Evolutionary conservation across 208 protist genomes (phyloP).

Genomic region (Leishmania guyanensis): DNA sequence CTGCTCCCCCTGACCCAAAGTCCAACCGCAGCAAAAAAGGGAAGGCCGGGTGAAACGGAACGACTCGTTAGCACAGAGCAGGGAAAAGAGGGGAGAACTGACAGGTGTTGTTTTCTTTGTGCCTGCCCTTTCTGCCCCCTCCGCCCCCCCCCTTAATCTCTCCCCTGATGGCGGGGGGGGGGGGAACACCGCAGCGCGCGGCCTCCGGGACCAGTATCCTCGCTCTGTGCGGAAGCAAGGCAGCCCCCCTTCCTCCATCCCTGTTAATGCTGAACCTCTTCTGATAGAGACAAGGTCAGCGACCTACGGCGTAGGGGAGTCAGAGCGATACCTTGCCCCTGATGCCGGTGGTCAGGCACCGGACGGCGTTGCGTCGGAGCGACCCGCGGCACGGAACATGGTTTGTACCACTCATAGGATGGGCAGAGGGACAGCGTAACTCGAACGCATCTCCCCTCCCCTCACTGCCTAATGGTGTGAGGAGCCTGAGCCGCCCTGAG

Average conservation of each 20-base stretch:
- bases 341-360: neutral
- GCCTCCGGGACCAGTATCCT: neutral
- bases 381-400: neutral
- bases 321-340: neutral
- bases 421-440: neutral
- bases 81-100: neutral
- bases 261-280: neutral
- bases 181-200: neutral
- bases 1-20: conserved; percentile 34
- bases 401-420: neutral
- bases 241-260: neutral
- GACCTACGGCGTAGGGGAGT: neutral
- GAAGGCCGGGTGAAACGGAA: neutral
- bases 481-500: neutral
- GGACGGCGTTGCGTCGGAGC: neutral
- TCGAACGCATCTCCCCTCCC: neutral
- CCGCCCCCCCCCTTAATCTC: neutral
- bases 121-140: neutral
- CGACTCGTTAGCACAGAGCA: neutral
- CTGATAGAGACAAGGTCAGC: neutral
- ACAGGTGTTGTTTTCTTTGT: neutral
- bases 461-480: neutral
- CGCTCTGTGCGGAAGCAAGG: neutral
- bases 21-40: neutral
- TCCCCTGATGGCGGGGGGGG: neutral